phyloP scores from a whole-genome alignment of 345 rosid genomes.

The Reutealis trisperma region DNA sequence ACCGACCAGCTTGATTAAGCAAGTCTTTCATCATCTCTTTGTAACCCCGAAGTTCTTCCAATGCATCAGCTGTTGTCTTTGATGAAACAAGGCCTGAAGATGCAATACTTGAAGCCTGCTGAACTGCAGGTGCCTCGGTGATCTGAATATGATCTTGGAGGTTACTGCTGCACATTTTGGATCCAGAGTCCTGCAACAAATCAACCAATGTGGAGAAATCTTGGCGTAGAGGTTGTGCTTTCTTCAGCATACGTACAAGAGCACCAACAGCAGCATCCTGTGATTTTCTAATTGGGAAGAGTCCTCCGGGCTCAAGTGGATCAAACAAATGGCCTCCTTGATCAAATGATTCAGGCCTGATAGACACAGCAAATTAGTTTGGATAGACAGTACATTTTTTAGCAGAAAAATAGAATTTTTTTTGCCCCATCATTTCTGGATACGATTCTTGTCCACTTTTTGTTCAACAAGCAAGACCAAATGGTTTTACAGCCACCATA shows the following conservation, averaged over 20 bases:
- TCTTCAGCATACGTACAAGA: constrained; percentile 75
- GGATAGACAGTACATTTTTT: neutral
- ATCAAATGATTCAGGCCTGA: constrained; percentile 67
- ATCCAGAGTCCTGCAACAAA: constrained; percentile 34
- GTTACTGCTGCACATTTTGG: constrained; percentile 34
- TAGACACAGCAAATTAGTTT: neutral
- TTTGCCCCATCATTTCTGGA: neutral
- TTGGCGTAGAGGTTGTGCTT: constrained; percentile 83
- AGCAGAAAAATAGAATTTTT: neutral
- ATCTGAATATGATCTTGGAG: constrained; percentile 26
- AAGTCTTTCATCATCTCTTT: constrained; percentile 54
- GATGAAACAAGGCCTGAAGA: constrained; percentile 51
- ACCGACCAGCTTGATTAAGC: constrained; percentile 50
- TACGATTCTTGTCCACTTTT: neutral
- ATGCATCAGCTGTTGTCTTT: constrained; percentile 85
- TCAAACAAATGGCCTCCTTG: constrained; percentile 46
- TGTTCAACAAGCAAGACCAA: neutral
- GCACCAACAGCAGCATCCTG: constrained; percentile 93
- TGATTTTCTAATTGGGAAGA: constrained; percentile 53
- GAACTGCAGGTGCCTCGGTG: constrained; percentile 24
- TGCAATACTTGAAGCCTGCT: constrained; percentile 35
- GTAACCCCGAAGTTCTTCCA: constrained; percentile 79
- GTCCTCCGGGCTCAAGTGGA: constrained; percentile 50
- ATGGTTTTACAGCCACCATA: neutral
- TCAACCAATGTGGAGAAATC: constrained; percentile 38